Conservation (phyloP, 768 basidiomycete genomes). For the Trametes villosa region DNA sequence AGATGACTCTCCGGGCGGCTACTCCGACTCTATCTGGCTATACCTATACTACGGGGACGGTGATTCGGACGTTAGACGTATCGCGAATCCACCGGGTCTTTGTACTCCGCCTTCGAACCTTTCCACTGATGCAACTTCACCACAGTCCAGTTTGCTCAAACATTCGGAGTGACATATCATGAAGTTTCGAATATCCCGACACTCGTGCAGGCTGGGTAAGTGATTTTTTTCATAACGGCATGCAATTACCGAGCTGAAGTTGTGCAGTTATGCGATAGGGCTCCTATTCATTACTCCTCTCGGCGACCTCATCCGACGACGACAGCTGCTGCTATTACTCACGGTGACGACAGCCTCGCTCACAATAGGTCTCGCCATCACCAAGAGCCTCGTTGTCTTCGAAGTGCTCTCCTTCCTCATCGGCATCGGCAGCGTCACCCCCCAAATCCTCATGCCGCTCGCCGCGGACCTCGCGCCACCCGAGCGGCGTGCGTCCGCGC, state of each 20-base stretch:
- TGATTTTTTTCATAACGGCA: not conserved
- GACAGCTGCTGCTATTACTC: constrained; percentile 68
- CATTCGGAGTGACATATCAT: constrained; percentile 44
- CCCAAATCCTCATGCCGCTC: constrained; percentile 74
- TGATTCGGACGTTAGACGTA: too few relatives aligned
- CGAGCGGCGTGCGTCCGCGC: constrained; percentile 69
- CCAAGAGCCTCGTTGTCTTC: constrained; percentile 60
- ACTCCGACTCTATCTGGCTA: too few relatives aligned
- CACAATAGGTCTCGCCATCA: constrained; percentile 73
- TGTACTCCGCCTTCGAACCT: too few relatives aligned
- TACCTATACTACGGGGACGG: too few relatives aligned
- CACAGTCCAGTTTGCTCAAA: constrained; percentile 35
- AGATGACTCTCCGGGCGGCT: too few relatives aligned
- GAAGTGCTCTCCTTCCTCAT: constrained; percentile 72
- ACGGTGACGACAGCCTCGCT: constrained; percentile 57
- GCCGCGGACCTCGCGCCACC: constrained; percentile 85
- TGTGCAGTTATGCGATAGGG: constrained; percentile 34
- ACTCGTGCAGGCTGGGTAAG: constrained; percentile 68
- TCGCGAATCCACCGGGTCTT: too few relatives aligned
- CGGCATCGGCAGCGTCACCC: constrained; percentile 71
- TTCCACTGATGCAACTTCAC: not conserved
- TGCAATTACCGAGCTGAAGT: not conserved
- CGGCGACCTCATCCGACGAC: constrained; percentile 80
- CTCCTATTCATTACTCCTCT: constrained; percentile 73
- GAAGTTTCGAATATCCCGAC: constrained; percentile 60